These are phyloP conservation scores for Coemansia furcata DNA, from an alignment of 192 early-diverging fungal species.

Conservation along the genomic window DNA sequence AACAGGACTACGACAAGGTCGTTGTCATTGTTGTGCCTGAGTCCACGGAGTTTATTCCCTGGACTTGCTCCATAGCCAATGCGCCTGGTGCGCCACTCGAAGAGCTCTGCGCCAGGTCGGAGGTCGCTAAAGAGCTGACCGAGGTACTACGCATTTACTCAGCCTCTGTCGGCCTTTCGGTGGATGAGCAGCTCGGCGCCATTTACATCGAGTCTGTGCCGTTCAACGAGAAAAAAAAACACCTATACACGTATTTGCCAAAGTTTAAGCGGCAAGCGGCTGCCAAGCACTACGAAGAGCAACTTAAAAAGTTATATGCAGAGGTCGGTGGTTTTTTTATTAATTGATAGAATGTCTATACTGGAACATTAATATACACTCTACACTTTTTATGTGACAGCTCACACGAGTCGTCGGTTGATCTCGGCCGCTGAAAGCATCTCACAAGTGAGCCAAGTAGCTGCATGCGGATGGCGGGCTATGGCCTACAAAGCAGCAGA, in stretches of 20 bases:
- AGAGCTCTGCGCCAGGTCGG: slow-evolving; percentile 49
- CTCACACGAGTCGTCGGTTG: too few species aligned
- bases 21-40: slow-evolving; percentile 84
- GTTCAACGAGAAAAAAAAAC: slow-evolving; percentile 61
- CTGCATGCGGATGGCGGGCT: too few species aligned
- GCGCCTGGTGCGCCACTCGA: slow-evolving; percentile 37
- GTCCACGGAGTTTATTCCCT: slow-evolving; percentile 25
- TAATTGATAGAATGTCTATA: slow-evolving; percentile 17
- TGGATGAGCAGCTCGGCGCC: slow-evolving; percentile 66
- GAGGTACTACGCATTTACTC: slow-evolving; percentile 51
- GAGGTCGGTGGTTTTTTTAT: slow-evolving; percentile 55
- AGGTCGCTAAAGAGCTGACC: slow-evolving; percentile 37
- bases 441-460: too few species aligned
- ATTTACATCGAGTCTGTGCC: slow-evolving; percentile 44
- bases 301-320: slow-evolving; percentile 54
- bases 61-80: slow-evolving; percentile 22
- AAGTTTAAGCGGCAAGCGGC: slow-evolving; percentile 66
- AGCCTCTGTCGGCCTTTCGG: slow-evolving; percentile 60
- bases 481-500: too few species aligned
- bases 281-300: slow-evolving; percentile 39
- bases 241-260: slow-evolving; percentile 76
- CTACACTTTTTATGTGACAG: too few species aligned
- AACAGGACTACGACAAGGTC: slow-evolving; percentile 26
- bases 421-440: too few species aligned
- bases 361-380: too few species aligned